Evolutionary conservation across 2,329 filamentous ascomycete species (phyloP).

Genomic region (Xylariaceae sp.): DNA sequence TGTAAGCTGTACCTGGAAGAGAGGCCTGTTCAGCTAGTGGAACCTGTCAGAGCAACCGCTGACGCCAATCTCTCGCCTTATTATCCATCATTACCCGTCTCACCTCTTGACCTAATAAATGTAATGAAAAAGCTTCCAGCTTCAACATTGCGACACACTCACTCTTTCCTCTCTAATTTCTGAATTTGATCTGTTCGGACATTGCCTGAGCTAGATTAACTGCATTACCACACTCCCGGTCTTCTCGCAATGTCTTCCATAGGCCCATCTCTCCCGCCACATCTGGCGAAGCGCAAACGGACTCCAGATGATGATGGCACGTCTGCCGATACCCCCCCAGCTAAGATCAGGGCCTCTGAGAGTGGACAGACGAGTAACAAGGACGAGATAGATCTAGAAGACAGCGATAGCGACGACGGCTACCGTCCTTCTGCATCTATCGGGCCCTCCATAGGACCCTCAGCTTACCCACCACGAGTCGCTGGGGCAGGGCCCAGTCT

Average conservation of each 20-base stretch:
- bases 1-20: too few relatives aligned
- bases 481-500: slow-evolving; percentile 7
- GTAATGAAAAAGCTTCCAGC: neutral
- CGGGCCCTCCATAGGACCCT: slow-evolving; percentile 13
- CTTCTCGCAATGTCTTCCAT: slow-evolving; percentile 62
- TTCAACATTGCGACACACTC: neutral
- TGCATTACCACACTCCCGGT: too few relatives aligned
- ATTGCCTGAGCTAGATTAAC: too few relatives aligned
- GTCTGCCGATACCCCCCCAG: slow-evolving; percentile 37
- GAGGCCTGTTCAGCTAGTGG: too few relatives aligned
- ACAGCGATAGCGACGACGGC: slow-evolving; percentile 26
- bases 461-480: slow-evolving; percentile 8
- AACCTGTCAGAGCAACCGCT: slow-evolving; percentile 2
- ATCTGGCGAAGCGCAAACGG: slow-evolving; percentile 61
- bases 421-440: slow-evolving; percentile 22
- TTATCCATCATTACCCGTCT: neutral
- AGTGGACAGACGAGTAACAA: slow-evolving; percentile 41
- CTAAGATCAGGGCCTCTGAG: slow-evolving; percentile 40
- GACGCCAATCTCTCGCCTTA: slow-evolving; percentile 4
- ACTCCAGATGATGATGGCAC: slow-evolving; percentile 41
- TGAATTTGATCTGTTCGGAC: too few relatives aligned
- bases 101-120: neutral
- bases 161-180: neutral
- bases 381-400: slow-evolving; percentile 33
- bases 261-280: slow-evolving; percentile 66